Base-by-base conservation (phyloP, 495 filamentous ascomycete species). In the Tuber borchii region DNA sequence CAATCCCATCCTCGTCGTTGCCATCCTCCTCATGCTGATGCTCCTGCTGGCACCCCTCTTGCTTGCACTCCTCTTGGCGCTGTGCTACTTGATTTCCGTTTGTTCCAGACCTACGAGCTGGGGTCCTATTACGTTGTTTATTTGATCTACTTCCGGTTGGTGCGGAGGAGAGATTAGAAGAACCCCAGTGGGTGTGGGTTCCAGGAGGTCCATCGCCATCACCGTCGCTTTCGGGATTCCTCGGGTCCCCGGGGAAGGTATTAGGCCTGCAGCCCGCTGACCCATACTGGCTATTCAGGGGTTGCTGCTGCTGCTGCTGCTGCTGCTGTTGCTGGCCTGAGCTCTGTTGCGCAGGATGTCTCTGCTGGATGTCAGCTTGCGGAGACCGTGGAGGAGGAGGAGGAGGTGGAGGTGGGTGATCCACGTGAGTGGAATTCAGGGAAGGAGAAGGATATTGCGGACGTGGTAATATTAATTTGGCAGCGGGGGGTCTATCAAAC, bases 391-490 rank as follows among this genome's bases (percentile, higher is more conserved):
- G 51, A 61, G 51, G 51, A 2, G 56, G 56, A 26, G 56, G 10
- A 31, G 51, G 51, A 61, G 51, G 51, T 1, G 56, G 56, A 26
- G 56, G 56, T 31, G 56, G n/a, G 0, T 31, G 56, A 31, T 65
- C 26, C 26, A 65, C 26, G n/a, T 16, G 10, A 31, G 56, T 26
- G n/a, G 51, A 31, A 65, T 26, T 17, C 4, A 31, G 26, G 56
- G 56, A 31, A 65, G 48, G 48, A 56, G 56, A 6, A 31, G 56
- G 26, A 65, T 31, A 14, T 16, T 3, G 56, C 56, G 6, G 56
- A 65, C 56, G 56, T 65, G 56, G 56, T 65, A 65, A 31, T 65
- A 65, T 31, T 65, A 65, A 14, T 65, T 31, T 65, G n/a, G 56
- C 56, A 31, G 56, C 12, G 26, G 56, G 56, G 26, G 56, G 56